Base-by-base conservation (phyloP, 1,284 basidiomycete genomes). In the Papiliotrema terrestris region DNA sequence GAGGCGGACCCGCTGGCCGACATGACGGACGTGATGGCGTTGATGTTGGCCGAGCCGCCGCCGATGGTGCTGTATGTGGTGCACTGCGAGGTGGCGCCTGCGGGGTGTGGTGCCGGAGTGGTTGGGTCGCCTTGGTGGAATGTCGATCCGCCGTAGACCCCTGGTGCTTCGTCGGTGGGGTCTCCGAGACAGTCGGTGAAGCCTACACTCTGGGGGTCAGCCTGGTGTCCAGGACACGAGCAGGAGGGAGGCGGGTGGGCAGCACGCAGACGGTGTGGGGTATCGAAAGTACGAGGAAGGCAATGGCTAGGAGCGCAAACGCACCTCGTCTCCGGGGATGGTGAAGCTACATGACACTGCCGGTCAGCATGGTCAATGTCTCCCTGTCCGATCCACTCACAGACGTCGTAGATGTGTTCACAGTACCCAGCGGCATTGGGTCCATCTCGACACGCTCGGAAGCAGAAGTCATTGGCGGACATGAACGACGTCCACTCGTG, bases 401-500 rank as follows among this genome's bases (percentile, higher is more conserved):
- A 61, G 39, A 79, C 75, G 60, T 87, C 85, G 73, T 85, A 84
- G 60, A 86, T 84, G 64, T 86, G 81, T 55, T 87, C 75, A 69
- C 88, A 90, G 66, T 83, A 79, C 0, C 72, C 74, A 0, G 84
- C 80, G 8, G 87, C 84, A 32, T 77, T 75, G 1, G 80, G 78
- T 17, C 83, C 85, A 43, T 71, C 66, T 39, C 81, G 83, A 72
- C 88, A 90, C 6, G 82, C 87, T 55, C 87, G 81, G 78, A 91
- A 82, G 74, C 87, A 89, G 76, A 89, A 90, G 60, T 82, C 71
- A 42, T 77, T 73, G 52, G 53, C 38, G 38, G 56, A 58, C 59
- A 72, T 73, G 66, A 74, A 74, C 48, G 60, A 64, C 14, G 69
- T 73, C 72, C 72, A 75, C 44, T 74, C 72, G 58, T 73, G 68